Evolutionary conservation across 129 eudicot genomes (phyloP), one percentile per base, ranked within the genome.

Genomic region (sunflower (Helianthus annuus)): DNA sequence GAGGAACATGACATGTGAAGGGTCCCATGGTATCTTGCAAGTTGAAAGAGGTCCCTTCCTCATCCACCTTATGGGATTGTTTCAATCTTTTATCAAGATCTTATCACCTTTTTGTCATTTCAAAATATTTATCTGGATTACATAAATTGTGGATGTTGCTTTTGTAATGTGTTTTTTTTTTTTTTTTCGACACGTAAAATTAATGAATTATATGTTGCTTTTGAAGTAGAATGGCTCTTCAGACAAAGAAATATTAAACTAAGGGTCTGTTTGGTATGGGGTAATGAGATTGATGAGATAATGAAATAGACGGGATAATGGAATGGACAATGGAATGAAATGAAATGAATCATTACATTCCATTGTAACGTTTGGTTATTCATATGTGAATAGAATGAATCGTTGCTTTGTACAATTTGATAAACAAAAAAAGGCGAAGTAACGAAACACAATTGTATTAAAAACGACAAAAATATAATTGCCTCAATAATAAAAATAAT

Each of bases 11-110:
- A 46, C 73, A 67, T 71, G 82, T 64, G 73, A 60, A 55, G 78
- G 72, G 78, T 56, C 69, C 75, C 72, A 71, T 71, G 46, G 11
- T 63, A 15, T 71, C 15, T 72, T 79, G 74, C 74, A 79, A 79
- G 78, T 72, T 76, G 80, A 54, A 66, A 45, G 73, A 73, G 82
- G 69, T 48, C 63, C 9, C 71, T 54, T 66, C 53, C 77, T 13
- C 52, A 54, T 78, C 77, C 68, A 54, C 69, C 72, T 72, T 45
- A 38, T 66, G 68, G 55, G 78, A 59, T 73, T 78, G 69, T 58
- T 51, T 44, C 64, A 55, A 54, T 72, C 68, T 78, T 62, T 44
- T 62, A 68, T 77, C 60, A 68, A 27, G 56, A 77, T 77, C 81
- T 77, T 69, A 60, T 77, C 78, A 64, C 69, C 8, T 40, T 57